Base-by-base conservation (phyloP, 495 filamentous ascomycete genomes). In the Lepraria neglecta region DNA sequence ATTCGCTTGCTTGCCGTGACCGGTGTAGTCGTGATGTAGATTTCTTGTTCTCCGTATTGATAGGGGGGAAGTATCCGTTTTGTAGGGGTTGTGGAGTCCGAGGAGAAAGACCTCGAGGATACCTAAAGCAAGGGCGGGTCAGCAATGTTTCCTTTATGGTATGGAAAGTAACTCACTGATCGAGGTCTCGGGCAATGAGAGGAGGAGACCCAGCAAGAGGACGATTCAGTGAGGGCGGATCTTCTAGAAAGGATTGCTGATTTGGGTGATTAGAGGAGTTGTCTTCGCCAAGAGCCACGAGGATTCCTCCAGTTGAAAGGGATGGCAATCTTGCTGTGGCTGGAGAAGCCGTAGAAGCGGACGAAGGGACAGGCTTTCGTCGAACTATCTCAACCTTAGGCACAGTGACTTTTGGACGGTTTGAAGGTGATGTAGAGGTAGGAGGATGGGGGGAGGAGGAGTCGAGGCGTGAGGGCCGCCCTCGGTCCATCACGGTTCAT, bases 331-430 rank as follows among this genome's bases (percentile, higher is more conserved):
- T 56, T 35, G 56, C 58, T 43, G 47, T 54, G 35, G 50, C 44
- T n/a, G 63, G 65, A 14, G 60, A 63, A 28, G 54, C 42, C 21
- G 60, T 19, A 31, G 64, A 58, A 42, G 56, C 64, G 17, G 66
- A 61, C 14, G 56, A 56, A 14, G 65, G 73, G 46, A 75, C 64
- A 64, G 73, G 73, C 60, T 75, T 75, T 19, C 73, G 65, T 55
- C 70, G 71, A 31, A 75, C 66, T 14, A 68, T 62, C 43, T 73
- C 71, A 59, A 30, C 19, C 47, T 62, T 62, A 3, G 67, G 59
- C 19, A 50, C 33, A 17, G 63, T 43, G 19, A 61, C 48, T 4
- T 50, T 33, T 52, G 63, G 52, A 21, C 42, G 62, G 33, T 56
- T 60, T 58, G 63, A 45, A 21, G 61, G 51, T n/a, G 40, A 47